Conservation (phyloP, 148 eudicot genomes). For the Rhododendron griersonianum region DNA sequence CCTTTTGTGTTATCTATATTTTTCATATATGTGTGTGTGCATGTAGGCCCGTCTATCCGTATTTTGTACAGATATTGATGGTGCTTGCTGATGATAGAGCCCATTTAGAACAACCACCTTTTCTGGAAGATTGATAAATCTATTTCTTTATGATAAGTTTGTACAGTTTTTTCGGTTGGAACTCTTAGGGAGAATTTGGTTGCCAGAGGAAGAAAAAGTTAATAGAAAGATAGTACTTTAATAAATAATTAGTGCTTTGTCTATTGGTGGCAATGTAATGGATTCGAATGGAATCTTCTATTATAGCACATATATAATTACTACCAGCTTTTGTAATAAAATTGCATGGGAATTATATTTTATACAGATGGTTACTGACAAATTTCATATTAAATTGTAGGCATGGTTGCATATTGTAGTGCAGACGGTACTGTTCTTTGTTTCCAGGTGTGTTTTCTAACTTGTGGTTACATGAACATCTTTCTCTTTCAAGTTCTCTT, state of each 20-base stretch:
- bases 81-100: not conserved
- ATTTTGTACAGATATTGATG: not conserved
- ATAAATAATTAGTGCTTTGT: no score
- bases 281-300: no score
- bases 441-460: conserved; percentile 55
- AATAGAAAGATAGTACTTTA: no score
- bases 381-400: conserved; percentile 26
- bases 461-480: not conserved
- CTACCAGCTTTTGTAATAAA: no score
- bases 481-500: conserved; percentile 4
- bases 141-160: no score
- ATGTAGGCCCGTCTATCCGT: not conserved
- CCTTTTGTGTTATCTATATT: not conserved
- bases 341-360: not conserved
- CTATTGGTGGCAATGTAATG: no score
- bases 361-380: not conserved
- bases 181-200: no score
- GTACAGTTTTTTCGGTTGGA: no score
- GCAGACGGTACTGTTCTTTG: conserved; percentile 71
- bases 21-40: not conserved
- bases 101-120: not conserved
- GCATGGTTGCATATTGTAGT: conserved; percentile 85
- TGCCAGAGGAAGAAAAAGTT: no score
- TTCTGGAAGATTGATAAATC: no score
- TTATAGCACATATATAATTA: no score